phyloP scores from a whole-genome alignment of 331 rosid genomes.

The Telfairia occidentalis region DNA sequence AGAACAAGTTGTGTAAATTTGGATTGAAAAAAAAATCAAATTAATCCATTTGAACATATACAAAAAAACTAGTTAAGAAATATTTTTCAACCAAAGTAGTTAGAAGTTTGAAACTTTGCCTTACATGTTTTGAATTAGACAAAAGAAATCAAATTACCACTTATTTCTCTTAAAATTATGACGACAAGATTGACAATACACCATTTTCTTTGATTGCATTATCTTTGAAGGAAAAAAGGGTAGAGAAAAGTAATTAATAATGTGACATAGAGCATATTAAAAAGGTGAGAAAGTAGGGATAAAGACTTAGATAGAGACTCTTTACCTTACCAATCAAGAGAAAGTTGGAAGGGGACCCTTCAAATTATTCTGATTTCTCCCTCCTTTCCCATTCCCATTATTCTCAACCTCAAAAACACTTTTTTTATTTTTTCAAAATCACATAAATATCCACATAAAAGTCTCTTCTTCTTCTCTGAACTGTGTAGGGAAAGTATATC shows the following conservation, averaged over 20 bases:
- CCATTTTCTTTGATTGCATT: neutral
- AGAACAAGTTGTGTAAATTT: too few relatives aligned
- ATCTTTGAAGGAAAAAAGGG: neutral
- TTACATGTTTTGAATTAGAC: neutral
- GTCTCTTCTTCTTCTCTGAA: neutral
- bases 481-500: neutral
- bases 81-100: too few relatives aligned
- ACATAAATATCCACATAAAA: neutral
- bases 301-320: slow-evolving; percentile 1
- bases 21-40: too few relatives aligned
- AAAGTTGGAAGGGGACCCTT: neutral
- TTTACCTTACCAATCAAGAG: neutral
- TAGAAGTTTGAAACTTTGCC: too few relatives aligned
- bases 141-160: neutral
- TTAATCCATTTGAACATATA: too few relatives aligned
- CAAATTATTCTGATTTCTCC: neutral
- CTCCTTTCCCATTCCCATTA: neutral
- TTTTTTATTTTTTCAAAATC: neutral
- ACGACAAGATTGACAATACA: neutral
- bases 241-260: neutral
- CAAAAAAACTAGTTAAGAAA: too few relatives aligned
- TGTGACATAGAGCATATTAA: neutral
- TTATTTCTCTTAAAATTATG: neutral
- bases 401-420: neutral
- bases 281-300: neutral